phyloP scores from a whole-genome alignment of 108 stramenopile genomes.

The Schizochytrium sp. region DNA sequence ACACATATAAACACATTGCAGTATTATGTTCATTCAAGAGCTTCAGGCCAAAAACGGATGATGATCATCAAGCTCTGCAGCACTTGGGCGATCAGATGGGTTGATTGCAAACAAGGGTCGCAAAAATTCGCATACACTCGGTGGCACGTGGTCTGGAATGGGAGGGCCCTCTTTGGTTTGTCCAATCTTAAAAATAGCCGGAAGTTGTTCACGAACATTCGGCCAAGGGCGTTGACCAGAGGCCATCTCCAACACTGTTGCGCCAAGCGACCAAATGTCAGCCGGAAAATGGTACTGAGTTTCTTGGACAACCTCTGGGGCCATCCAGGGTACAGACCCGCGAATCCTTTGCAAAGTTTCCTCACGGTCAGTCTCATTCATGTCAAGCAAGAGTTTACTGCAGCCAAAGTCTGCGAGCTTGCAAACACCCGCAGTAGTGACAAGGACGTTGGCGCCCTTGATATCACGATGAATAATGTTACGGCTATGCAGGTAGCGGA shows the following conservation, averaged over 20 bases:
- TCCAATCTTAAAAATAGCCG: constrained; percentile 60
- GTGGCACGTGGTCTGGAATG: background rate
- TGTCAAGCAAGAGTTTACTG: background rate
- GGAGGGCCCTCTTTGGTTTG: background rate
- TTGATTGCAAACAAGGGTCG: background rate
- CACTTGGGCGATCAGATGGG: background rate
- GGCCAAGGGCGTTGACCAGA: constrained; percentile 65
- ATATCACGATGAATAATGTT: constrained; percentile 79
- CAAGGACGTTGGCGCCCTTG: constrained; percentile 80
- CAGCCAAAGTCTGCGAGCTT: constrained; percentile 66
- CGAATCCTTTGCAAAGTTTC: constrained; percentile 67
- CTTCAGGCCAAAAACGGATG: background rate
- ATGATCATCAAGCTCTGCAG: background rate
- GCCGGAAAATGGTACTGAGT: constrained; percentile 33
- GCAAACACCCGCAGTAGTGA: constrained; percentile 65
- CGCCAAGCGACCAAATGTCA: constrained; percentile 71
- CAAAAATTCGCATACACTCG: background rate
- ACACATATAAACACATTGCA: too few species aligned
- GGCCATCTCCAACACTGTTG: constrained; percentile 66
- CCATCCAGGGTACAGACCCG: constrained; percentile 80
- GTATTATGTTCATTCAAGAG: too few species aligned
- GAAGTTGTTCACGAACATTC: background rate
- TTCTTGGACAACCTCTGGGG: constrained; percentile 78
- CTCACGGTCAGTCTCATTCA: constrained; percentile 62
- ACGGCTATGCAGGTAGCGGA: constrained; percentile 72